Evolutionary conservation across 148 eudicot genomes (phyloP).

Genomic region (Nepenthes mirabilis): DNA sequence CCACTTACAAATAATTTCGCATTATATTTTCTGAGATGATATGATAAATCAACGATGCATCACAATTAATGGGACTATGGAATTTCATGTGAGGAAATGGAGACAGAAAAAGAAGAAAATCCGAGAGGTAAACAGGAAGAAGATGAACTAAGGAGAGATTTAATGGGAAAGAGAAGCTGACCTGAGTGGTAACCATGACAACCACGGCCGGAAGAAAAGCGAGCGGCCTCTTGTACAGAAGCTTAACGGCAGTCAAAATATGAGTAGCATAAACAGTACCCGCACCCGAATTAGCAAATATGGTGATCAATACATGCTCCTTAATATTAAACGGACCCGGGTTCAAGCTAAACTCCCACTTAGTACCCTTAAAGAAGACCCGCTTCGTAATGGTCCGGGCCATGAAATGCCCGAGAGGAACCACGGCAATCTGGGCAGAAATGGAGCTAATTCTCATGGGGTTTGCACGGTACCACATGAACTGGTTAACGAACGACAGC

Average conservation of each 20-base stretch:
- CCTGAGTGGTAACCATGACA: constrained; percentile 84
- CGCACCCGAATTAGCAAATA: constrained; percentile 81
- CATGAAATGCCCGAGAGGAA: constrained; percentile 72
- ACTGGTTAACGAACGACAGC: constrained; percentile 60
- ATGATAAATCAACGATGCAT: neutral
- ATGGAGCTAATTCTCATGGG: constrained; percentile 52
- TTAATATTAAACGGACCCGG: constrained; percentile 81
- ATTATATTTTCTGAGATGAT: too few species aligned
- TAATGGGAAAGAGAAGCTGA: constrained; percentile 1
- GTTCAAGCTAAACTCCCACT: constrained; percentile 51
- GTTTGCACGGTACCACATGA: constrained; percentile 69
- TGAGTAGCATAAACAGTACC: constrained; percentile 78
- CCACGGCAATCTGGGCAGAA: constrained; percentile 66
- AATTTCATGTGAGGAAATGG: neutral
- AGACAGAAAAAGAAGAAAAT: neutral
- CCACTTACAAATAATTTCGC: too few species aligned
- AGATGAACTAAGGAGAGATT: neutral
- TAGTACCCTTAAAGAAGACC: constrained; percentile 48
- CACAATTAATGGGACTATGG: neutral
- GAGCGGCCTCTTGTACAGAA: constrained; percentile 47
- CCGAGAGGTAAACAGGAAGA: neutral
- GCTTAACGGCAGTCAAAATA: constrained; percentile 53
- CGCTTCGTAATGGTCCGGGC: constrained; percentile 40
- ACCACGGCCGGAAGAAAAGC: constrained; percentile 54
- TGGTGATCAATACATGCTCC: constrained; percentile 86